Base-by-base conservation (phyloP, 768 basidiomycete species). In the Baorangia bicolor region DNA sequence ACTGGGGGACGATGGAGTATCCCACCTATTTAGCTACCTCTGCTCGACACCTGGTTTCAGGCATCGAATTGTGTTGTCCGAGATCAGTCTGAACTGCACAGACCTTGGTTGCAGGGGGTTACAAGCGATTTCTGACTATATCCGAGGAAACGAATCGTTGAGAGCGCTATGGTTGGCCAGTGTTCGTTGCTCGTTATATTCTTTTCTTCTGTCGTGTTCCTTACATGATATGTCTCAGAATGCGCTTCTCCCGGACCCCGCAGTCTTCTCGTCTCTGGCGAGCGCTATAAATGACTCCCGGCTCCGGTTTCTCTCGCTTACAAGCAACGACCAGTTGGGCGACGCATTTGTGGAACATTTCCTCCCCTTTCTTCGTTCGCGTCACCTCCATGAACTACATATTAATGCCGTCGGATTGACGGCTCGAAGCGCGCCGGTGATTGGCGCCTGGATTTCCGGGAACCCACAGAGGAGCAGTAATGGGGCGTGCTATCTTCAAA, bases 1-100 rank as follows among this genome's bases (percentile, higher is more conserved):
- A 5, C 77, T 88, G 3, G 79, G 79, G 5, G 80, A 86, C 61
- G 79, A 81, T 21, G 87, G 87, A 13, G 75, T 80, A 57, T 71
- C 74, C 27, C 69, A 73, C 8, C 67, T 88, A 11, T 86, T 87
- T 66, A 68, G 70, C 28, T 87, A 81, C 62, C 76, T 88, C 8
- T 65, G 70, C 23, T 85, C 86, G 9, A 60, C 72, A 13, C 58
- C 70, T 21, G 86, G 83, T 6, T 71, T 75, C 44, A 73, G 69
- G 55, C 75, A 85, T 64, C 70, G 67, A 51, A 56, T 48, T 30
- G 54, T 54, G 1, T 73, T 88, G 54, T 63, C 68, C 2, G 81
- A 85, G 59, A 84, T 88, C 34, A 77, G 74, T 55, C 71, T 88
- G 50, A 86, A 83, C 50, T 71, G 76, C 5, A 84, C 82, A 60